Percentiles rank a stretch among this genome's conserved stretches.
Evolutionary conservation across 169 alveolate species (phyloP).

Genomic region (Babesia bovis): DNA sequence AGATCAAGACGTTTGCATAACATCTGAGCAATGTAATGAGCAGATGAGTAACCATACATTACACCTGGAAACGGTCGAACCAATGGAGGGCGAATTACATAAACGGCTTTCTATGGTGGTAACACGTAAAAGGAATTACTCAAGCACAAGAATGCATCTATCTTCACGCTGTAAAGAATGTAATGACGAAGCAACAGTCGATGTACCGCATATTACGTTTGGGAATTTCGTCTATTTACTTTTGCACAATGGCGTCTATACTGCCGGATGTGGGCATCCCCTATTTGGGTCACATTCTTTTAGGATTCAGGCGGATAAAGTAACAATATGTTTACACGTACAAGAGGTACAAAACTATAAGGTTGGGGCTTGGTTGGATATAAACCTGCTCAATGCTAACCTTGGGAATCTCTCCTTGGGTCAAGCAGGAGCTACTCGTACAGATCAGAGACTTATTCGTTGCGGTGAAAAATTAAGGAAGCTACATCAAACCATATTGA

Average conservation of each 20-base stretch:
- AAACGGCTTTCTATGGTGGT: conserved; percentile 32
- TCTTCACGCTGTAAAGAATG: conserved; percentile 27
- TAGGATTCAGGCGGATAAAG: conserved; percentile 3
- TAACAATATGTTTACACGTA: conserved; percentile 17
- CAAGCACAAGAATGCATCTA: background rate
- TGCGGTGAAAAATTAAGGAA: background rate
- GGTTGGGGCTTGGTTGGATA: conserved; percentile 34
- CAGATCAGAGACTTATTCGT: background rate
- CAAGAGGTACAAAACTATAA: conserved; percentile 25
- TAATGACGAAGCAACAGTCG: background rate
- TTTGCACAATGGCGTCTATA: conserved; percentile 32
- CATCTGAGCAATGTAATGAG: conserved; percentile 53
- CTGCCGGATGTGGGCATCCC: conserved; percentile 39
- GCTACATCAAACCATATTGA: too few relatives aligned
- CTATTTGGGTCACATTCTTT: conserved; percentile 32
- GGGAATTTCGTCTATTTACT: conserved; percentile 55
- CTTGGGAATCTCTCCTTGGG: background rate
- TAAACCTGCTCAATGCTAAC: background rate
- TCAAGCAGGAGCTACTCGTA: conserved; percentile 1
- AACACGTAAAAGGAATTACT: background rate
- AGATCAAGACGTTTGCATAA: conserved; percentile 25
- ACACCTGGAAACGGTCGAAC: conserved; percentile 49
- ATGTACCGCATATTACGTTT: conserved; percentile 36
- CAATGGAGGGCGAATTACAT: background rate
- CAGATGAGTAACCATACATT: conserved; percentile 23